Base-by-base conservation (phyloP, 805 yeast species). In the Candida easanensis region DNA sequence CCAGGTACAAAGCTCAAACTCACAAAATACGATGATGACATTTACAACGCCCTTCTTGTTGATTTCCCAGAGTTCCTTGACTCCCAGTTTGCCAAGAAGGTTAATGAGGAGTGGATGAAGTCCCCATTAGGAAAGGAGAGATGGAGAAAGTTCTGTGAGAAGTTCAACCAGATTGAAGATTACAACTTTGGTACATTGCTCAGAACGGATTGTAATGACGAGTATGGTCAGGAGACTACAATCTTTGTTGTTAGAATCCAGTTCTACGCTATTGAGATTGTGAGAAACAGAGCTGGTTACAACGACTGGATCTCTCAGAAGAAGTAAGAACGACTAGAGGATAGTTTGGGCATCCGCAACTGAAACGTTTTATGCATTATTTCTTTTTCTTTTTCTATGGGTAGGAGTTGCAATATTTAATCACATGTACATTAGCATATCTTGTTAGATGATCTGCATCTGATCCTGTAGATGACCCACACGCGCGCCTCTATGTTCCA, bases 141-240 rank as follows among this genome's bases (percentile, higher is more conserved):
- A 70, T 93, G 99, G 99, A 86, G 97, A 76, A 70, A 66, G 19
- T 93, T 82, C 63, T 80, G 91, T 68, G 86, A 82, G 59, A 71
- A 78, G 49, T 93, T 88, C 69, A 95, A 93, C 62, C 77, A 82
- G 42, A 76, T 93, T 45, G 93, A 85, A 49, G 98, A 93, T 67
- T 93, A 77, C 70, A 93, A 93, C 69, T 93, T 93, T 63, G 99
- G 99, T 50, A 90, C 98, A 15, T 71, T 93, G 54, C 71, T 93
- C 57, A 83, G 99, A 73, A 68, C 78, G n/a, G 80, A 78, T 51
- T 64, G 85, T 28, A 63, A 68, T 36, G 82, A 73, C 23, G 97
- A 88, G 64, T 93, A 93, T 65, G 77, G 79, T 37, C 88, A 91
- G 68, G 78, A 80, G 36, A 80, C 84, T 45, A 87, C 98, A 36